Percentiles rank a stretch among this genome's conserved stretches.
These are phyloP conservation scores for Crithidia bombi DNA, from an alignment of 208 protist genomes.

Conservation along the genomic window DNA sequence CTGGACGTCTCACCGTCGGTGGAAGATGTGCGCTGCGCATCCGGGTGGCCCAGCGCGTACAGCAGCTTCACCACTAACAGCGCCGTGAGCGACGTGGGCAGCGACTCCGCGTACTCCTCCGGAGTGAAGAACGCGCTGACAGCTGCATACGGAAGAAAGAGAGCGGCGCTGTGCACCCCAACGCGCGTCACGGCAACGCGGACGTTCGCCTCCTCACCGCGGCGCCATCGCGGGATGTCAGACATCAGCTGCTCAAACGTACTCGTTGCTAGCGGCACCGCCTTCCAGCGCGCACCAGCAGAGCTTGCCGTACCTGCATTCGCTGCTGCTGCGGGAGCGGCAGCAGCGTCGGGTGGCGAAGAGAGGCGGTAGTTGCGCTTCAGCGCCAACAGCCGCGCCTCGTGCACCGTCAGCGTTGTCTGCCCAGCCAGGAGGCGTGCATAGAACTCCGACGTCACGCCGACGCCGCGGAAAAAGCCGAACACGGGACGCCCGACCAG, in stretches of 20 bases:
- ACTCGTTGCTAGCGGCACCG: neutral
- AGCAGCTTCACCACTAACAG: conserved; percentile 38
- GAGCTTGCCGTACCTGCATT: neutral
- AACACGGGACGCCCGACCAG: conserved; percentile 62
- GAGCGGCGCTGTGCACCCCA: conserved; percentile 61
- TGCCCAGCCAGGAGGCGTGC: conserved; percentile 28
- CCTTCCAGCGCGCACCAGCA: neutral
- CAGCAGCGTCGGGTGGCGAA: neutral
- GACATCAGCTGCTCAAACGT: conserved; percentile 17
- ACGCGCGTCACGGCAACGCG: conserved; percentile 39
- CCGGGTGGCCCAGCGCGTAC: neutral
- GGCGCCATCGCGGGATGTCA: conserved; percentile 19
- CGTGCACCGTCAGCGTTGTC: conserved; percentile 19
- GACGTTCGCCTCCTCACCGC: conserved; percentile 21
- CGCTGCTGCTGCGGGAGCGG: neutral
- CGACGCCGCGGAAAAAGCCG: conserved; percentile 62
- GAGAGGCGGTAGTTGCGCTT: conserved; percentile 27
- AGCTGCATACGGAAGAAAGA: conserved; percentile 49
- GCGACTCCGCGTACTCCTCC: conserved; percentile 62
- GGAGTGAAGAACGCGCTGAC: conserved; percentile 53
- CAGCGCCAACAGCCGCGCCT: conserved; percentile 25
- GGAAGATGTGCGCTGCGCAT: neutral
- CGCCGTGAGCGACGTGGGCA: conserved; percentile 52
- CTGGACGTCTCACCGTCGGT: neutral
- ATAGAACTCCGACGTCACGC: conserved; percentile 68